Conservation (phyloP, 2,329 filamentous ascomycete genomes). For the Ambrosiella cleistominuta region DNA sequence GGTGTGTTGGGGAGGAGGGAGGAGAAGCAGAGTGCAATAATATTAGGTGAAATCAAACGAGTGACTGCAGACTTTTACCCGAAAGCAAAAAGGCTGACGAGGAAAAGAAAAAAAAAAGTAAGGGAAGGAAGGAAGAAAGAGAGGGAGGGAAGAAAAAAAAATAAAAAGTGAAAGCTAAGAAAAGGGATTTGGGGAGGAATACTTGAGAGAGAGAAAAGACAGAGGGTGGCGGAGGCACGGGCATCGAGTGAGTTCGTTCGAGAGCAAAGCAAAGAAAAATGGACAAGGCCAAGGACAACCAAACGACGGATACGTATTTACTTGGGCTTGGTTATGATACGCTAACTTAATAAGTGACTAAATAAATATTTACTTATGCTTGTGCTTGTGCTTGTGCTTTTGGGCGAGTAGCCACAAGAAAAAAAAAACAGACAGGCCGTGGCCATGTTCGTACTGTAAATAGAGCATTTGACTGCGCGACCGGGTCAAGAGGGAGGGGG, state of each 20-base stretch:
- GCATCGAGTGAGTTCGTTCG: not conserved
- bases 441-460: no score
- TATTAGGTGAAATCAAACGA: constrained; percentile 7
- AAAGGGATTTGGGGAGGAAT: not conserved
- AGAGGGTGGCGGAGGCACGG: not conserved
- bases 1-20: not conserved
- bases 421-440: no score
- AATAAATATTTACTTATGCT: no score
- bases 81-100: constrained; percentile 3
- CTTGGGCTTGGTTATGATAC: no score
- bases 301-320: not conserved
- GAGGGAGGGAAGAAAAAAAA: not conserved
- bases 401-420: no score
- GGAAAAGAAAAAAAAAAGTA: not conserved
- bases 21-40: not conserved
- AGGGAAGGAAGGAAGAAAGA: not conserved
- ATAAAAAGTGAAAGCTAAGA: not conserved
- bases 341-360: no score
- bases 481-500: no score
- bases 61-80: constrained; percentile 8
- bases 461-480: no score
- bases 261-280: not conserved
- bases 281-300: not conserved
- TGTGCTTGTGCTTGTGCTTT: no score
- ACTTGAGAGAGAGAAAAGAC: not conserved